Base-by-base conservation (phyloP, 2,329 filamentous ascomycete genomes). In the Stromatinia cepivora region DNA sequence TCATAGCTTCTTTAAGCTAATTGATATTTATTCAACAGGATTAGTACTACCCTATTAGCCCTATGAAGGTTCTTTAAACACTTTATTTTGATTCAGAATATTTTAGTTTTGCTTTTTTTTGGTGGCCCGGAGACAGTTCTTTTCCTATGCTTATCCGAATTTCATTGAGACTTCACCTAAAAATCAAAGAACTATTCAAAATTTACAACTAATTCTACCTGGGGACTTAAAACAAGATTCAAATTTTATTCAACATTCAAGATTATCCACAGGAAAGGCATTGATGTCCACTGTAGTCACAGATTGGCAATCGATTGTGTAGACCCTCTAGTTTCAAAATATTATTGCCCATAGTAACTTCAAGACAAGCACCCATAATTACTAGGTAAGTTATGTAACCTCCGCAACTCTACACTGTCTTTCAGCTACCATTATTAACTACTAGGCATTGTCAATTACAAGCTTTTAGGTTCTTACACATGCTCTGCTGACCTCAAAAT, bases 1-100 rank as follows among this genome's bases (percentile, higher is more conserved):
- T 9, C 17, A 42, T 11, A 15, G 17, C 15, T 28, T 63, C 8
- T 52, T 42, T 11, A 22, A 11, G 1, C 4, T n/a, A 13, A 4
- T 22, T 28, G 4, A 3, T 25, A 13, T 13, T 0, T 28, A 39
- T 4, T 11, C 6, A 7, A 4, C 17, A 4, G 15, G 15, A 13
- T 7, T 34, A 1, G 6, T 4, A 2, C 0, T 22, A 28, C 1
- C 3, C 4, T 2, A 39, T 28, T 52, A 3, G 1, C 13, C 4
- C 11, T n/a, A 28, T 4, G 4, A 22, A 39, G 7, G 3, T 22
- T 13, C 3, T 50, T 7, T 28, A 28, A 52, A 39, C 5, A 9
- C 3, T 28, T 64, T 6, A 4, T 13, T 28, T 13, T 39, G 9
- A 52, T 46, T 52, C 5, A 52, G 22, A 39, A 20, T 4, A 31